phyloP scores from a whole-genome alignment of 2,329 filamentous ascomycete genomes.

The Colletotrichum zoysiae region DNA sequence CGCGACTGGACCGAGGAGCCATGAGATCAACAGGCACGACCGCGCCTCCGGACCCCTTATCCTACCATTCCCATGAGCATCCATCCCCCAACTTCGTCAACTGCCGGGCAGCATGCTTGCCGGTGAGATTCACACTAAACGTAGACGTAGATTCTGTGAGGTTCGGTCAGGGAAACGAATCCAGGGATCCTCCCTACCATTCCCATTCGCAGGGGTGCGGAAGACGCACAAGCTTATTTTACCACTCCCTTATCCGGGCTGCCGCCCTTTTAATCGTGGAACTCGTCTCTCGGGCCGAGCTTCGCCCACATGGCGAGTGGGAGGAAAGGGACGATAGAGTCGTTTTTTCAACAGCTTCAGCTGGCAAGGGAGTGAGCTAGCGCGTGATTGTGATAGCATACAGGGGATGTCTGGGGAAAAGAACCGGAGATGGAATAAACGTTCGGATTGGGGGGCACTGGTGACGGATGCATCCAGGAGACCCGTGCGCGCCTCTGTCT shows the following conservation, averaged over 20 bases:
- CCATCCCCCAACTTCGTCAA: conserved; percentile 16
- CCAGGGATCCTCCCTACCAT: conserved; percentile 15
- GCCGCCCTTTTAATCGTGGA: conserved; percentile 1
- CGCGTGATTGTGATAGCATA: conserved; percentile 3
- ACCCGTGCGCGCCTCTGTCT: conserved; percentile 11
- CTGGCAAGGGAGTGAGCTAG: not conserved
- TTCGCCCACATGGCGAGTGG: conserved; percentile 20
- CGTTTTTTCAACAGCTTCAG: conserved; percentile 6
- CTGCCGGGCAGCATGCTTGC: conserved; percentile 10
- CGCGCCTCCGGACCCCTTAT: not conserved
- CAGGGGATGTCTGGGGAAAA: not conserved
- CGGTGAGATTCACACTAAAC: conserved; percentile 11
- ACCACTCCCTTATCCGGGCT: not conserved
- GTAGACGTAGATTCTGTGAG: conserved; percentile 12
- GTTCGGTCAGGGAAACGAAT: conserved; percentile 19
- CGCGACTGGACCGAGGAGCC: conserved; percentile 3
- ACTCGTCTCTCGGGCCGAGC: not conserved
- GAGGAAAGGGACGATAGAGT: not conserved
- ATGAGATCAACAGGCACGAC: conserved; percentile 30
- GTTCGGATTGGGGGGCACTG: not conserved
- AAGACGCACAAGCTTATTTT: conserved; percentile 1
- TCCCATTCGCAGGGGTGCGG: not conserved
- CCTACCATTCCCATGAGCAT: conserved; percentile 15
- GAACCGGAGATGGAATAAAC: not conserved
- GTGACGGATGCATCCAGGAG: conserved; percentile 10